Evolutionary conservation across 805 yeast genomes (phyloP).

Genomic region (Wickerhamiella parazyma): DNA sequence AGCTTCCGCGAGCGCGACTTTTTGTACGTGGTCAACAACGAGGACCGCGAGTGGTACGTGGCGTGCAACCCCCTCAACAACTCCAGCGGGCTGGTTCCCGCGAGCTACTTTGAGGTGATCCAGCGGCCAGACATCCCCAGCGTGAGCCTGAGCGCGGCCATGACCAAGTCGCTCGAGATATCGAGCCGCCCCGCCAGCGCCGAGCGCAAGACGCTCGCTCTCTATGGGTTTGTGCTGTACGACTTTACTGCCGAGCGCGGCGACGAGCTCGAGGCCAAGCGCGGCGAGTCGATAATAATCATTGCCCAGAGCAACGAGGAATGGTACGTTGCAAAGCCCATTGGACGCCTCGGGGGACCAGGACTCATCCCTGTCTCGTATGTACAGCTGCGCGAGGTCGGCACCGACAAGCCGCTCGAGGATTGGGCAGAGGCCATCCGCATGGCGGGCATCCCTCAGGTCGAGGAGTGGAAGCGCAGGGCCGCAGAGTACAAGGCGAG

Average conservation of each 20-base stretch:
- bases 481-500: constrained; percentile 89
- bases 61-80: constrained; percentile 77
- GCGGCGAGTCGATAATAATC: constrained; percentile 80
- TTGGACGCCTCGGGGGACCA: constrained; percentile 90
- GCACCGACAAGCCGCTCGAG: constrained; percentile 46
- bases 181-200: neutral
- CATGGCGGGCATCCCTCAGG: constrained; percentile 68
- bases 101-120: constrained; percentile 66
- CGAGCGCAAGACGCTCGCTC: constrained; percentile 25
- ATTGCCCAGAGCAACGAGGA: constrained; percentile 95
- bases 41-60: constrained; percentile 61
- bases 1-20: constrained; percentile 74
- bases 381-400: constrained; percentile 71
- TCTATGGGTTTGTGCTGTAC: constrained; percentile 76
- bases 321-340: constrained; percentile 97
- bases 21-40: constrained; percentile 59
- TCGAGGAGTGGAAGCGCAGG: constrained; percentile 86
- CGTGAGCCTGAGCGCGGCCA: constrained; percentile 21
- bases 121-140: constrained; percentile 25
- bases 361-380: constrained; percentile 89
- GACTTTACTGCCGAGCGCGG: constrained; percentile 70
- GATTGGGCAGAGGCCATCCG: constrained; percentile 45
- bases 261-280: constrained; percentile 73
- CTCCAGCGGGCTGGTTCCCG: constrained; percentile 76
- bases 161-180: constrained; percentile 10